Evolutionary conservation across 129 eudicot species (phyloP), one percentile per base, ranked within the genome.

Genomic region (Flaveria ramosissima): DNA sequence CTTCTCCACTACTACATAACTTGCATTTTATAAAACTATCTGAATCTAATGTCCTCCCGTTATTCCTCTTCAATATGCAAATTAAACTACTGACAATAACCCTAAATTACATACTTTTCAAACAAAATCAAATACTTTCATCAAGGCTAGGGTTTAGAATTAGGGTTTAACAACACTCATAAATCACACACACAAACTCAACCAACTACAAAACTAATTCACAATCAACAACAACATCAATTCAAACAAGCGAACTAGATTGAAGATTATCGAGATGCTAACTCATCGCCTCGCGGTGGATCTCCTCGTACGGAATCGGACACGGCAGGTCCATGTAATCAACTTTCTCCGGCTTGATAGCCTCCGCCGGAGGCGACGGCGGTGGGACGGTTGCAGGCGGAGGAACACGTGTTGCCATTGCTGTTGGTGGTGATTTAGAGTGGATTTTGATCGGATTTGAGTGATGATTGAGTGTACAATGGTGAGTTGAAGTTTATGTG

Each of bases 251-350:
- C 39, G 19, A 78, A 26, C 0, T 16, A 63, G 42, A 17, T 47
- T 14, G 15, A 52, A 19, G 69, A 77, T 53, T 16, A 32, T 48
- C 42, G 61, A 75, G 48, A 61, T 15, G 68, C 84, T 74, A 74
- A 93, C 98, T 93, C 80, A 93, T 67, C 64, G 98, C 93, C 72
- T 93, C 98, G 69, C 98, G 98, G 39, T 90, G 96, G 78, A 92
- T 87, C 71, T 92, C 97, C 77, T 92, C 97, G 36, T 89, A 92
- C 7, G 97, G 93, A 73, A 93, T 87, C 36, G 98, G 98, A 69
- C 96, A 90, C 4, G 98, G 98, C 7, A 93, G 84, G 79, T 90
- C 71, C 81, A 85, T 19, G 88, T 93, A 93, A 81, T 93, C 96
- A 53, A 85, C 84, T 74, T 82, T 84, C 72, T 86, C 86, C 61